A percentile compares a stretch with the other conserved stretches of the same genome.
Evolutionary conservation across 2,329 filamentous ascomycete genomes (phyloP).

Genomic region (Penicillium oxalicum): DNA sequence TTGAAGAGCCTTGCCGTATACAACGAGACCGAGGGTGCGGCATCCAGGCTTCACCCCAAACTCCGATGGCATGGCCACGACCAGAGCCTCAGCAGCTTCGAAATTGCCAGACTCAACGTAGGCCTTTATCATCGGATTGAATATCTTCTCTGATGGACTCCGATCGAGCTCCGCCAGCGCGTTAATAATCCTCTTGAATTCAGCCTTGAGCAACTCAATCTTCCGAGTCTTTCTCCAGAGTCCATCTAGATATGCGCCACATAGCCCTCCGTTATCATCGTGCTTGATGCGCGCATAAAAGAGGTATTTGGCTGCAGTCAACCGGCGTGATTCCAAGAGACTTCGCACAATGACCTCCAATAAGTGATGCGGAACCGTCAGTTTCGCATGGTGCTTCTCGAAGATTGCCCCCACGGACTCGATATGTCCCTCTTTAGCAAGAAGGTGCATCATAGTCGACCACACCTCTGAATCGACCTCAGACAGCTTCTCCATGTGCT

Average conservation of each 20-base stretch:
- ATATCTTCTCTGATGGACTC: conserved; percentile 32
- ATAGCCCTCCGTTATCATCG: conserved; percentile 32
- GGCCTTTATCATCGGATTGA: conserved; percentile 37
- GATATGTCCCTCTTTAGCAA: conserved; percentile 32
- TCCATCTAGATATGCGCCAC: conserved; percentile 32
- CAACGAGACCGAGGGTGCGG: conserved; percentile 34
- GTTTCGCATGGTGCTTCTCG: conserved; percentile 21
- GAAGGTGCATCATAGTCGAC: conserved; percentile 31
- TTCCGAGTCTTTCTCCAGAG: conserved; percentile 38
- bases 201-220: conserved; percentile 30
- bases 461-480: conserved; percentile 31
- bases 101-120: conserved; percentile 34
- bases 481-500: conserved; percentile 29
- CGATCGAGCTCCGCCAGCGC: conserved; percentile 27
- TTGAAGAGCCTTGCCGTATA: conserved; percentile 31
- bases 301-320: conserved; percentile 34
- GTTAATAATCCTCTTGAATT: conserved; percentile 28
- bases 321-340: conserved; percentile 34
- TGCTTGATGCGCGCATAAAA: conserved; percentile 28
- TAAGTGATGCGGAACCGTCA: conserved; percentile 27
- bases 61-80: conserved; percentile 29
- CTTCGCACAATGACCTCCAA: conserved; percentile 33
- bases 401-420: conserved; percentile 33
- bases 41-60: conserved; percentile 28
- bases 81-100: conserved; percentile 31